Base-by-base conservation (phyloP, 805 yeast genomes). In the Wickerhamiella lipophila region DNA sequence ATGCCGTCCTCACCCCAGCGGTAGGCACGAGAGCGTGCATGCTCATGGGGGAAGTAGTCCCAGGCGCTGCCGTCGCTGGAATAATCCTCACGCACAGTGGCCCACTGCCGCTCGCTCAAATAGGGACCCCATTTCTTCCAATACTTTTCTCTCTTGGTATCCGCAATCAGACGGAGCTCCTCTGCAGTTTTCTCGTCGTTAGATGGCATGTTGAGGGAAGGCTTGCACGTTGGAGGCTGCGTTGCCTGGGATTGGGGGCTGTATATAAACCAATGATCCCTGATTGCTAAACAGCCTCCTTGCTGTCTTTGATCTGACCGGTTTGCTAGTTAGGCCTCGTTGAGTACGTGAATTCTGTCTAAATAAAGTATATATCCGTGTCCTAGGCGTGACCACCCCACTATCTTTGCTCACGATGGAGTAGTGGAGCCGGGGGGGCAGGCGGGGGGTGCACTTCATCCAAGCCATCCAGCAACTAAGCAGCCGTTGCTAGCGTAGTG, bases 1-100 rank as follows among this genome's bases (percentile, higher is more conserved):
- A 87, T 68, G 1, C 96, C 96, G 62, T 87, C 96, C 64, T 88
- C 96, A 38, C 95, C 95, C 96, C 96, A 87, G 40, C 96, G 72
- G 63, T 83, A 87, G 12, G 84, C 77, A 55, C 96, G 70, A 19
- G 87, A 76, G 52, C 78, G 72, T 1, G 94, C 81, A 52, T 84
- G 86, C 52, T 84, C 94, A 62, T 85, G 86, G 6, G 94, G 84
- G 65, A 87, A 87, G 56, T 78, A 77, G 34, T 77, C 72, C 96
- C 96, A 87, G 3, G 95, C 95, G 56, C 86, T 86, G 39, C 96
- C 96, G 56, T 78, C 75, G 46, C 66, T 70, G 0, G 94, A 82
- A 64, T 87, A 87, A 62, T 86, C 96, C 65, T 87, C 96, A 52
- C 96, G 70, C 7, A 66, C 70, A 2, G 70, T 66, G 18, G 70